Base-by-base conservation (phyloP, 2,329 filamentous ascomycete species). In the Colletotrichum lini region DNA sequence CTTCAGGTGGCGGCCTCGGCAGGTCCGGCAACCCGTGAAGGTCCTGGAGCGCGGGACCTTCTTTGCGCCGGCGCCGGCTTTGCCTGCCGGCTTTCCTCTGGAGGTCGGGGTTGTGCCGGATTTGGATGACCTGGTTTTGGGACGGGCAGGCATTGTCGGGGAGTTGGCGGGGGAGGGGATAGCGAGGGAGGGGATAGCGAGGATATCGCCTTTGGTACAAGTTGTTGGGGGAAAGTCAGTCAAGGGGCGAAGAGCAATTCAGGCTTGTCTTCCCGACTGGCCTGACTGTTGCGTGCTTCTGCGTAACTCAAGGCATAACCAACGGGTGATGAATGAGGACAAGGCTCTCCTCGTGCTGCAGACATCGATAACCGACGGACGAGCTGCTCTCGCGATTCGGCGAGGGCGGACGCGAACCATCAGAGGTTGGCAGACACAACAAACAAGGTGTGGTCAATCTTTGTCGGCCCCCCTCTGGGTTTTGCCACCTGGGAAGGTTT, bases 1-100 rank as follows among this genome's bases (percentile, higher is more conserved):
- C 75, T 85, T 86, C 38, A 81, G 77, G 73, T 85, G 84, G 16
- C 84, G 80, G 63, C 74, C 79, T 21, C 79, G 75, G 71, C 79
- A 81, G 15, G 78, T 80, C 16, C 78, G 77, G 38, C 79, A 81
- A 30, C 79, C 79, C 4, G 79, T 81, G 50, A 81, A 81, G 1
- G 78, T 81, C 69, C 66, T 72, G 9, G 71, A 67, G 16, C 62
- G 61, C 15, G 58, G 65, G 26, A 67, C 65, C 42, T 42, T 67
- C 50, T 67, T 67, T 13, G 65, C 30, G 49, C 15, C 21, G 15
- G 18, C 57, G 44, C 30, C 1, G n/a, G 40, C 42, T 5, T 44
- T 40, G 23, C 58, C 8, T 15, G 42, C 18, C 40, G 53, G 35
- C 60, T 57, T 59, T 38, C 40, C 58, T 57, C 42, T 3, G 47